These are phyloP conservation scores for Blastomyces silverae DNA, from an alignment of 2,329 filamentous ascomycete genomes.

Conservation along the genomic window DNA sequence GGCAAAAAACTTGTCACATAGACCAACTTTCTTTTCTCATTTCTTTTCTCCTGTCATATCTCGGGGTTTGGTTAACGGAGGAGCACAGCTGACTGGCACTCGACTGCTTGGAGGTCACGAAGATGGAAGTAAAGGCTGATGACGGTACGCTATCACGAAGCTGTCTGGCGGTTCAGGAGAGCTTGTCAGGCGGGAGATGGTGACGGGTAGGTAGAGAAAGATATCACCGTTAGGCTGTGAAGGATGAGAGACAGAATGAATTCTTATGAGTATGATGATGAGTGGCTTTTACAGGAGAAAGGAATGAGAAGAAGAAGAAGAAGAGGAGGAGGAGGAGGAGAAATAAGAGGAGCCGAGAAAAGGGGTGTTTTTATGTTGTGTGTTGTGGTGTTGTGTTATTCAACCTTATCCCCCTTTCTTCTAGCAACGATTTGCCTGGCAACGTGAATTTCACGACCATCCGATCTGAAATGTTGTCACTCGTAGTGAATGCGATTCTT, in stretches of 20 bases:
- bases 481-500: background rate
- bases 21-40: background rate
- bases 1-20: background rate
- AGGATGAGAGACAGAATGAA: background rate
- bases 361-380: background rate
- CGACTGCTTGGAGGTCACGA: background rate
- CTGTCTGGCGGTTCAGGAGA: background rate
- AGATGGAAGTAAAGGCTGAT: background rate
- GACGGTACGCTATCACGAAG: background rate
- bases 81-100: background rate
- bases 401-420: background rate
- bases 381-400: slow-evolving; percentile 2
- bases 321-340: too few species aligned
- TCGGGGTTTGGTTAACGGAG: background rate
- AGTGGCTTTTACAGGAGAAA: background rate
- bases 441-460: background rate
- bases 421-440: background rate
- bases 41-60: background rate
- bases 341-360: background rate
- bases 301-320: background rate
- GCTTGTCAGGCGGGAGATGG: background rate
- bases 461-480: background rate
- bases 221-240: background rate
- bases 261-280: background rate
- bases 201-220: background rate